Conservation (phyloP, 1,284 basidiomycete genomes). For the Trichosporon sp. region DNA sequence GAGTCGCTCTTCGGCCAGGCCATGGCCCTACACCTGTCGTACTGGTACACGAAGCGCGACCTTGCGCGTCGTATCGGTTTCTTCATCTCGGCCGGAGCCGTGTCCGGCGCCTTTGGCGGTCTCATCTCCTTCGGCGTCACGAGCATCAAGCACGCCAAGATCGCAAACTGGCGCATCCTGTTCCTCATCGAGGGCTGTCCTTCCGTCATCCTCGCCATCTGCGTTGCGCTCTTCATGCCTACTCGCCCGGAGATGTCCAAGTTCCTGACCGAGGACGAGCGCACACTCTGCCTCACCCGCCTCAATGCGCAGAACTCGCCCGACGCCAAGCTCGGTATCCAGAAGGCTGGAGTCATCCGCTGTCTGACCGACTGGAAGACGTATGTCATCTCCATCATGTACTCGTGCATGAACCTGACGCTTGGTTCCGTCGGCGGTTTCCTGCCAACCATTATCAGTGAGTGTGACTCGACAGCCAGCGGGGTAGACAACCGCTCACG, state of each 20-base stretch:
- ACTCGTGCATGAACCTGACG: conserved; percentile 73
- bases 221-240: conserved; percentile 70
- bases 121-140: conserved; percentile 53
- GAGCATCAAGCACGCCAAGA: conserved; percentile 42
- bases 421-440: conserved; percentile 79
- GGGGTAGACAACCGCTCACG: not conserved
- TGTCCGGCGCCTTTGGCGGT: conserved; percentile 55
- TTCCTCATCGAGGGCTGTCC: conserved; percentile 64
- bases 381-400: conserved; percentile 61
- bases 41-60: conserved; percentile 57
- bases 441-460: conserved; percentile 74
- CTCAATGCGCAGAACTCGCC: conserved; percentile 70
- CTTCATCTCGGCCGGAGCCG: conserved; percentile 58
- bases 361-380: conserved; percentile 67
- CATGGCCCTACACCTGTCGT: conserved; percentile 46
- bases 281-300: conserved; percentile 70
- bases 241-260: conserved; percentile 73
- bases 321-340: conserved; percentile 59
- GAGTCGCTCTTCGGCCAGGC: conserved; percentile 54
- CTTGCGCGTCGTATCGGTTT: conserved; percentile 57
- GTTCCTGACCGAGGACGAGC: conserved; percentile 71
- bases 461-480: not conserved
- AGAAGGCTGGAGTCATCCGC: conserved; percentile 61
- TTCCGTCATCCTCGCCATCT: conserved; percentile 65
- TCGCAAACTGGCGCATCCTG: conserved; percentile 49